Conservation (phyloP, 495 filamentous ascomycete species). For the Penicillium psychrofluorescens region DNA sequence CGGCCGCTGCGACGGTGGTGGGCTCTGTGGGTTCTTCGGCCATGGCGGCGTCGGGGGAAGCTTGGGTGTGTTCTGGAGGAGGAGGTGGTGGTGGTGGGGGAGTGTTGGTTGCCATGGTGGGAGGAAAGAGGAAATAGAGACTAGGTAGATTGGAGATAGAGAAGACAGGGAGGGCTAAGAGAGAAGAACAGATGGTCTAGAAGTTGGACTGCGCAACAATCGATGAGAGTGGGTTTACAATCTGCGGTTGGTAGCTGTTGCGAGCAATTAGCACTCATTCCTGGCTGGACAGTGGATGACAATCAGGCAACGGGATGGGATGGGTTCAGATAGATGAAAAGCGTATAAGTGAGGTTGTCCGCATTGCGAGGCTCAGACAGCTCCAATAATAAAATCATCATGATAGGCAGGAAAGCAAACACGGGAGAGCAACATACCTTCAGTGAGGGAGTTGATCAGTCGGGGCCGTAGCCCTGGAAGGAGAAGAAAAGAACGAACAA, state of each 20-base stretch:
- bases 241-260: slow-evolving; percentile 13
- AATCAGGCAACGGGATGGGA: background rate
- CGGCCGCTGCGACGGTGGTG: slow-evolving; percentile 17
- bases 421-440: background rate
- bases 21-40: background rate
- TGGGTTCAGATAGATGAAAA: slow-evolving; percentile 31
- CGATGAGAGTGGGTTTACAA: slow-evolving; percentile 30
- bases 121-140: background rate
- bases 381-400: slow-evolving; percentile 89
- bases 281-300: background rate
- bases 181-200: slow-evolving; percentile 27
- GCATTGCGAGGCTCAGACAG: slow-evolving; percentile 74
- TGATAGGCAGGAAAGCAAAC: background rate
- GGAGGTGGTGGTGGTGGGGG: slow-evolving; percentile 37
- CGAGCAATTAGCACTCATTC: too few relatives aligned
- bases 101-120: slow-evolving; percentile 2
- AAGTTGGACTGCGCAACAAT: too few relatives aligned
- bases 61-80: slow-evolving; percentile 21
- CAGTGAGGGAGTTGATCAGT: too few relatives aligned
- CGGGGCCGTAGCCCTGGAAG: slow-evolving; percentile 34
- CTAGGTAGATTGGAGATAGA: background rate
- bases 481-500: slow-evolving; percentile 11
- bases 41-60: too few relatives aligned
- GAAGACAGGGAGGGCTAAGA: slow-evolving; percentile 12
- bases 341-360: slow-evolving; percentile 46